Evolutionary conservation across 1,139 yeast species (phyloP), one percentile per base, ranked within the genome.

Genomic region (Yamadazyma oceani): DNA sequence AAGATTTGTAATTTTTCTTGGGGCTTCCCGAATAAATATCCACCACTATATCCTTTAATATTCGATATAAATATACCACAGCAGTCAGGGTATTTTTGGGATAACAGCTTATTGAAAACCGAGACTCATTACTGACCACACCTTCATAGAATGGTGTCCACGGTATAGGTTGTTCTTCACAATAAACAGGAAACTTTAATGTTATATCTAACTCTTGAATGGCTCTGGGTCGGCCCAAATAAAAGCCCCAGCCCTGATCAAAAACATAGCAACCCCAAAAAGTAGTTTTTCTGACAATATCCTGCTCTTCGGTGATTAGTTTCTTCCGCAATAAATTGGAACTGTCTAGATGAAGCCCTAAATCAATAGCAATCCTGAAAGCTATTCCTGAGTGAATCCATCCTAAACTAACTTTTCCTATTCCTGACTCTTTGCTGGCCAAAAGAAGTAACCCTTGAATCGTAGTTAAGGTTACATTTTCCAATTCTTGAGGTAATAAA

Each of bases 331-430:
- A 29, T 13, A 42, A 23, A 5, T 25, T 35, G 1, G 41, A 22
- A 22, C 37, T 31, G 26, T 40, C 41, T 29, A 42, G 36, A 29
- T 44, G 48, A 25, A 44, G 35, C 4, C 48, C 48, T 12, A 44
- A 34, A 30, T 42, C 48, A 15, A 44, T 36, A 11, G 45, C 44
- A 17, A 42, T 42, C 17, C 48, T 27, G 23, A 42, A 38, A 8
- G 48, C 45, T 31, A 44, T 42, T 9, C 48, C 48, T 7, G 44
- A 40, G 39, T 42, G 44, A 16, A 42, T 37, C 48, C 48, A 44
- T 2, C 48, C 48, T 7, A 40, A 30, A 28, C 36, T 40, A 2
- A 35, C 35, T 23, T 37, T 41, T 7, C 46, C 48, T 7, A 38
- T 27, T 10, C 48, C 48, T 3, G 46, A 38, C 21, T 44, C 48